Evolutionary conservation across 1,284 basidiomycete genomes (phyloP), one percentile per base, ranked within the genome.

Genomic region (Moniliophthora roreri): DNA sequence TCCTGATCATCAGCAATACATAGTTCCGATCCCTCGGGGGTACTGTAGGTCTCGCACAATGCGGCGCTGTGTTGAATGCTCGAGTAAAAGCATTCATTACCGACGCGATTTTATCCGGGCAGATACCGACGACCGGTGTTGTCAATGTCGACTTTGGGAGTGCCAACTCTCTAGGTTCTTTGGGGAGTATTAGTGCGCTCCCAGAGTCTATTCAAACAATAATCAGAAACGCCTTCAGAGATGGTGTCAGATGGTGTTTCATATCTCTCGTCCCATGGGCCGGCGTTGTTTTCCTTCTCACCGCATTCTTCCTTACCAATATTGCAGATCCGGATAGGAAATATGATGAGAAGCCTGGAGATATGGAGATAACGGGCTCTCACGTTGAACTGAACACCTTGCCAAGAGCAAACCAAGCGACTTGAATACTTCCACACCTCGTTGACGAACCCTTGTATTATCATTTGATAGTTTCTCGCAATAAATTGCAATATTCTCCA

Each of bases 41-140:
- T n/a, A 80, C 78, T 1, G 61, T 80, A 42, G 79, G 79, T 24
- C 69, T 81, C 28, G 78, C 80, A 0, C 78, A 79, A 57, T 80
- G 78, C 49, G 71, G 72, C 32, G 75, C 78, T 2, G 66, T 80
- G 26, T 68, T 80, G 50, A 72, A 73, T 57, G 65, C 69, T 16
- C 78, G 72, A 62, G 77, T 76, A 20, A 62, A 65, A 24, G 24
- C 60, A 7, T 69, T 69, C 51, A 64, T 81, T 55, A 21, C 58
- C 23, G 38, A 61, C 13, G 61, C 60, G 18, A 58, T 69, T 32
- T 41, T 34, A 2, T 66, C 65, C 1, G 72, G 67, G 26, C 52
- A 57, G 4, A 15, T 8, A 11, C 9, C 10, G 3, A 24, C 18
- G 44, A 55, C 76, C 53, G 62, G 66, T 7, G 28, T 63, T 34